These are phyloP conservation scores for Plasmodium sp. DNA, from an alignment of 169 alveolate genomes.

Conservation along the genomic window DNA sequence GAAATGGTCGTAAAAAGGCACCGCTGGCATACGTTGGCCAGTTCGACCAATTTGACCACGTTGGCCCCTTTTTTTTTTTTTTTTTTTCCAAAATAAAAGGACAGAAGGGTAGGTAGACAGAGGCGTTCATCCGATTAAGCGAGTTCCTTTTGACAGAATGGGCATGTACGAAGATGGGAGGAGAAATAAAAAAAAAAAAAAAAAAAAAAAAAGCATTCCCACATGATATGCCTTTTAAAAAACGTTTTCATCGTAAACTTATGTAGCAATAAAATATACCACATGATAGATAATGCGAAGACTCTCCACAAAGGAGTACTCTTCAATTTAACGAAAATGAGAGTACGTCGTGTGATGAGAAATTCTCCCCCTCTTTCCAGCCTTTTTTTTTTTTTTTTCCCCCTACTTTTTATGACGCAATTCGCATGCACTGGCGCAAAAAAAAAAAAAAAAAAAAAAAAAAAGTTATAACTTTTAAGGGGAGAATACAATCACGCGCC, in stretches of 20 bases:
- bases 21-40: background rate
- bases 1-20: background rate
- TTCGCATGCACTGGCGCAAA: background rate
- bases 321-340: background rate
- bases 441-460: background rate
- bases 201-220: background rate
- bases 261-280: background rate
- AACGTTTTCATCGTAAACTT: background rate
- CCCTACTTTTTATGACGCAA: background rate
- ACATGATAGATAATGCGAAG: background rate
- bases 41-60: no score
- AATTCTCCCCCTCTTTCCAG: background rate
- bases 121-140: background rate
- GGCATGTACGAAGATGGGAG: background rate
- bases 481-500: background rate
- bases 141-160: background rate
- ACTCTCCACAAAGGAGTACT: background rate
- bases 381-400: background rate
- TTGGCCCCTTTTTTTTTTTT: background rate
- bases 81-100: background rate
- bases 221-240: background rate
- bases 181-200: background rate
- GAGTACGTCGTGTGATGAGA: background rate
- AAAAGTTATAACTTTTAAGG: background rate
- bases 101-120: background rate